phyloP scores from a whole-genome alignment of 768 basidiomycete species.

The Myochromella boudieri region DNA sequence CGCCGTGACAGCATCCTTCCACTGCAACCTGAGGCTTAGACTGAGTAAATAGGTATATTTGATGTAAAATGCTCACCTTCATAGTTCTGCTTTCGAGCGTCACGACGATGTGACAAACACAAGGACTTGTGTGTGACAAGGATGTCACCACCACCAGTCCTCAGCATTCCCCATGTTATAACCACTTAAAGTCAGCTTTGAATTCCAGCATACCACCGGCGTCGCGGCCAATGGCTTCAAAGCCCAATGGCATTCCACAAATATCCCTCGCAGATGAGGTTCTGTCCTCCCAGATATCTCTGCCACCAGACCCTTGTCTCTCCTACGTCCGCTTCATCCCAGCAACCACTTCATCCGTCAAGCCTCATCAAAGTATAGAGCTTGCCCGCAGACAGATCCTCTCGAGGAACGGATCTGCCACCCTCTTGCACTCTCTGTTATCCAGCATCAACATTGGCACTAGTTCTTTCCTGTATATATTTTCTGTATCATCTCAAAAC shows the following conservation, averaged over 20 bases:
- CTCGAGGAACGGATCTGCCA: conserved; percentile 30
- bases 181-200: background rate
- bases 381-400: conserved; percentile 51
- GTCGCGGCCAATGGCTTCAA: conserved; percentile 15
- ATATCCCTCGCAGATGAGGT: conserved; percentile 36
- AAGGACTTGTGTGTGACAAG: too few species aligned
- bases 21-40: conserved; percentile 67
- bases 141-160: too few species aligned
- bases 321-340: conserved; percentile 45
- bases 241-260: conserved; percentile 6
- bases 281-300: conserved; percentile 45
- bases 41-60: too few species aligned
- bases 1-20: conserved; percentile 95
- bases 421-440: conserved; percentile 51
- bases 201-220: background rate
- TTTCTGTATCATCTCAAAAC: conserved; percentile 43
- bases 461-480: conserved; percentile 55
- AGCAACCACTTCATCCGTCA: background rate
- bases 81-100: too few species aligned
- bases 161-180: background rate
- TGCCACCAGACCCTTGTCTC: conserved; percentile 44
- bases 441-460: conserved; percentile 48
- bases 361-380: conserved; percentile 48
- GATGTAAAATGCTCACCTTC: too few species aligned
- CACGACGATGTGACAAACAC: too few species aligned